A percentile compares a stretch with the other conserved stretches of the same genome.
These are phyloP conservation scores for Calonectria ilicicola DNA, from an alignment of 2,329 filamentous ascomycete species.

Conservation along the genomic window DNA sequence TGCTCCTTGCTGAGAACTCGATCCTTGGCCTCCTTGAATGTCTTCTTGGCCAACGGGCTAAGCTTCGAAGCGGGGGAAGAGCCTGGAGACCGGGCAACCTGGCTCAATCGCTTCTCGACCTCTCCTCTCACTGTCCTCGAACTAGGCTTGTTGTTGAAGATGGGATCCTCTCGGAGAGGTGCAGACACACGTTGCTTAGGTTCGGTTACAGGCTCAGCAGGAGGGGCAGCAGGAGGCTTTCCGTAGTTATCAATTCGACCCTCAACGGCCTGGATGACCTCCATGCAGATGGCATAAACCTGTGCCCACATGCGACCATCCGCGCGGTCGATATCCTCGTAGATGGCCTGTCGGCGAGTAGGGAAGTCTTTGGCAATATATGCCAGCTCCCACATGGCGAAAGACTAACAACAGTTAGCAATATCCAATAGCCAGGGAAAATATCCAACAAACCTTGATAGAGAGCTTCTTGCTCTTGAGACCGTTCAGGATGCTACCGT, in stretches of 20 bases:
- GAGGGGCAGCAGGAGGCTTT: conserved; percentile 53
- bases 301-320: conserved; percentile 87
- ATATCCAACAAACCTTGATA: conserved; percentile 67
- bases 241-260: conserved; percentile 73
- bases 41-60: conserved; percentile 64
- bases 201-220: conserved; percentile 44
- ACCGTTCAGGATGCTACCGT: conserved; percentile 87
- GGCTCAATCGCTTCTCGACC: conserved; percentile 59
- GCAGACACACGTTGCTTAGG: conserved; percentile 51
- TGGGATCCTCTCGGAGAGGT: conserved; percentile 59
- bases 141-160: conserved; percentile 55
- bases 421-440: background rate
- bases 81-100: conserved; percentile 60
- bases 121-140: conserved; percentile 55
- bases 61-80: conserved; percentile 61
- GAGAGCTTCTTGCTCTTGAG: conserved; percentile 85
- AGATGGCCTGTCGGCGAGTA: conserved; percentile 83
- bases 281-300: conserved; percentile 76
- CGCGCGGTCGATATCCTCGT: conserved; percentile 86
- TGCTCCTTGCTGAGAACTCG: conserved; percentile 65
- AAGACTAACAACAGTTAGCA: conserved; percentile 64
- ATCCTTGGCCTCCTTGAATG: conserved; percentile 60
- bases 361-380: conserved; percentile 82
- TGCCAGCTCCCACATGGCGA: conserved; percentile 92
- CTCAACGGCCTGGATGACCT: conserved; percentile 75